Base-by-base conservation (phyloP, 164 flowering plant species). In the Chimonanthus salicifolius region DNA sequence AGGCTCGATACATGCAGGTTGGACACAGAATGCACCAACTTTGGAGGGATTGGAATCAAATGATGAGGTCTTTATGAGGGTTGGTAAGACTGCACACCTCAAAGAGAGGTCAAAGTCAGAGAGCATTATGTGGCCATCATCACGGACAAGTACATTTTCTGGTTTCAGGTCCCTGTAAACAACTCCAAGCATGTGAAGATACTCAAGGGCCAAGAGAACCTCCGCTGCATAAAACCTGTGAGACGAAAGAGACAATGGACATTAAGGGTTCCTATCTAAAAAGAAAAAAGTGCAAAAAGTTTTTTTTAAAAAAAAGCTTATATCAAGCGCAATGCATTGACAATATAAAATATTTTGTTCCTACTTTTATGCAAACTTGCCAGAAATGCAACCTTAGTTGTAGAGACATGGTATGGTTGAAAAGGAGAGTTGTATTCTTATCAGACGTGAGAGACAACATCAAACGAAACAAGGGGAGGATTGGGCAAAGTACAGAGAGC, bases 111-210 rank as follows among this genome's bases (percentile, higher is more conserved):
- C 97, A 73, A 91, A 94, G 66, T 93, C 98, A 49, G 97, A 88
- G 20, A 93, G 94, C 98, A 93, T 93, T 67, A 93, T 91, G 86
- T 93, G 98, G 74, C 97, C 97, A 79, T 92, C 97, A 68, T 94
- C 98, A 65, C 95, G 95, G 45, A 94, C 95, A 67, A 94, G 85
- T 49, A 94, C 97, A 76, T 94, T 94, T 78, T 94, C 98, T 47
- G 98, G 98, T 84, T 94, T 94, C 72, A 94, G 77, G 81, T 94
- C 98, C 74, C 98, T 73, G 82, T 94, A 94, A 51, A 91, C 94
- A 70, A 94, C 92, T 74, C 98, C 98, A 49, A 91, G 90, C 98
- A 91, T 92, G 83, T 94, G 98, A 70, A 94, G 92, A 78, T 94
- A 94, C 77, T 92, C 97, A 0, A 94, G 92, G 16, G 97, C 97